Evolutionary conservation across 202 grass and related monocot species (phyloP).

Genomic region (Musa balbisiana): DNA sequence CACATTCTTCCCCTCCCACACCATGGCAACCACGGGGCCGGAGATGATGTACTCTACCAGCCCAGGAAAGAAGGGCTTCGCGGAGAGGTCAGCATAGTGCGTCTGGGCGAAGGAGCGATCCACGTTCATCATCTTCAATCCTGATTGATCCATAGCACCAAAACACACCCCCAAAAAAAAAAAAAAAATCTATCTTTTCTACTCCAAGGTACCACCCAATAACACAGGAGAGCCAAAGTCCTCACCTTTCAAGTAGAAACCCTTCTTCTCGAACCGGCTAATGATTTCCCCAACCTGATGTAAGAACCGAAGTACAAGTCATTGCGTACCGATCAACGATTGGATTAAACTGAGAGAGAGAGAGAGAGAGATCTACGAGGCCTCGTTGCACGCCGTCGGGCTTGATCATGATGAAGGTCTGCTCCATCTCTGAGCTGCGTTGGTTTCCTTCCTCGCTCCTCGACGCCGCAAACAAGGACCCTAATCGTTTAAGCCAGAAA

Average conservation of each 20-base stretch:
- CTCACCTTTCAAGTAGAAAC: conserved; percentile 94
- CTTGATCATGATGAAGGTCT: conserved; percentile 91
- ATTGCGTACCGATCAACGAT: not conserved
- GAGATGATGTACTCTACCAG: conserved; percentile 94
- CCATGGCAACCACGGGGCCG: conserved; percentile 95
- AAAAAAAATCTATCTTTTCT: not conserved
- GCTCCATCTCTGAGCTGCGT: conserved; percentile 42
- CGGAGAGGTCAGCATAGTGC: conserved; percentile 87
- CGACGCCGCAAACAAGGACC: no score
- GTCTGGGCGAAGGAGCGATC: conserved; percentile 90
- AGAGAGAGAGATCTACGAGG: conserved; percentile 34
- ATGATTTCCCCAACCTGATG: conserved; percentile 85
- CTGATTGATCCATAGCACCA: conserved; percentile 26
- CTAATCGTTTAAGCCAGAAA: no score
- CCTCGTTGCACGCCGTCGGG: conserved; percentile 85
- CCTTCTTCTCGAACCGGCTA: conserved; percentile 96
- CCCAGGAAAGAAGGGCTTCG: conserved; percentile 77
- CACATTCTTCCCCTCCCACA: conserved; percentile 92
- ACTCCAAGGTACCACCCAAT: not conserved
- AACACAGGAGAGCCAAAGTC: not conserved
- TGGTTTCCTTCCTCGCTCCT: not conserved
- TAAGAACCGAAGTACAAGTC: not conserved
- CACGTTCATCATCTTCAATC: conserved; percentile 73
- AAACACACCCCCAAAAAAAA: not conserved
- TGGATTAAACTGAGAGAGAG: not conserved